Evolutionary conservation across 805 yeast genomes (phyloP), one percentile per base, ranked within the genome.

Genomic region (Nakazawaea anatomiae): DNA sequence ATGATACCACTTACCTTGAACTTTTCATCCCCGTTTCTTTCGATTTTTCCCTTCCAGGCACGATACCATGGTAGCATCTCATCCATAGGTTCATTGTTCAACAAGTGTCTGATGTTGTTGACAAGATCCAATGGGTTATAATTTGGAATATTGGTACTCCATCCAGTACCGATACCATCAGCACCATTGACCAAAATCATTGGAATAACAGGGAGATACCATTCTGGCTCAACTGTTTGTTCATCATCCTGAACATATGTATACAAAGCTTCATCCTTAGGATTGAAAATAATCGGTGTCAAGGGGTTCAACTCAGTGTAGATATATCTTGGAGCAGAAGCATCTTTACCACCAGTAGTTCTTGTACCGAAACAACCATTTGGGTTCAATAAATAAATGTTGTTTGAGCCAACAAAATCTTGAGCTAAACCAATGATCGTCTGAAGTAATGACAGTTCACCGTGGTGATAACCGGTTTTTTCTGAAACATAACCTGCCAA

Each of bases 141-240:
- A 40, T 88, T 82, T 1, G 99, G 99, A 55, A 94, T 85, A 54
- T 80, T 82, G 1, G 98, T 90, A 57, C 96, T 88, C 97, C 98
- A 94, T 57, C 99, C 99, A 44, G 99, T 91, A 55, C 99, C 99
- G 66, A 94, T 94, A 72, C 99, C 99, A 68, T 94, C 99, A 7
- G 92, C 77, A 52, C 99, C 99, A 63, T 94, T 94, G 5, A 94
- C 96, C 54, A 94, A 74, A n/a, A 94, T 64, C 89, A 90, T 88
- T 8, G 99, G 99, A 39, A 94, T 59, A n/a, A 94, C 82, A 1
- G 99, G 99, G 40, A 89, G 73, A 66, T 89, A 94, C 90, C 95
- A 89, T 59, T 88, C 90, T 0, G 99, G 99, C 65, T 94, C 99
- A 18, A 92, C 96, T 0, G 92, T 83, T 55, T 81, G 84, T 60